Percentiles rank a stretch among this genome's conserved stretches.
phyloP scores from a whole-genome alignment of 352 stramenopile species.

The Hyaloperonospora brassicae region DNA sequence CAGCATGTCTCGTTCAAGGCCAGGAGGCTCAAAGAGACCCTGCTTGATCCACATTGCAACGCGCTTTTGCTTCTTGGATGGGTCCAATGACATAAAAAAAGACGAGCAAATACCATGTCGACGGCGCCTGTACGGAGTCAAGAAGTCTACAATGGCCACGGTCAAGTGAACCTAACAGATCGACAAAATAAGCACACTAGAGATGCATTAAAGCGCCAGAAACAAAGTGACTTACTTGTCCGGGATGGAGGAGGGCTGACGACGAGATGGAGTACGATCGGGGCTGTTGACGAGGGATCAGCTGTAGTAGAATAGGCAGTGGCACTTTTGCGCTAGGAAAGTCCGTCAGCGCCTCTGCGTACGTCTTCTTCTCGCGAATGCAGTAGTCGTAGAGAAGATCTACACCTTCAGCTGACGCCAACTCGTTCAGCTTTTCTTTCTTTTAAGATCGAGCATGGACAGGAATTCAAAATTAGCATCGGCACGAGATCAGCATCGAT shows the following conservation, averaged over 20 bases:
- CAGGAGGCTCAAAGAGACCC: slow-evolving; percentile 63
- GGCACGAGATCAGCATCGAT: not conserved
- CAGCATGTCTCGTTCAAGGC: slow-evolving; percentile 51
- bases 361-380: slow-evolving; percentile 88
- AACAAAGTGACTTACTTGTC: slow-evolving; percentile 26
- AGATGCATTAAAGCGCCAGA: not conserved
- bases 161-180: slow-evolving; percentile 57
- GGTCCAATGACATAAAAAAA: slow-evolving; percentile 62
- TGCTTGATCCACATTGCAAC: slow-evolving; percentile 85
- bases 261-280: slow-evolving; percentile 91
- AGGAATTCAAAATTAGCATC: slow-evolving; percentile 8
- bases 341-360: slow-evolving; percentile 81
- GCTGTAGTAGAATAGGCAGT: slow-evolving; percentile 68
- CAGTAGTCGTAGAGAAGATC: slow-evolving; percentile 91
- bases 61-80: slow-evolving; percentile 25
- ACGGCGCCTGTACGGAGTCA: slow-evolving; percentile 85
- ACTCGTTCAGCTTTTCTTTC: slow-evolving; percentile 88
- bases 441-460: slow-evolving; percentile 13
- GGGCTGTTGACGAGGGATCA: slow-evolving; percentile 77
- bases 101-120: slow-evolving; percentile 78
- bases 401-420: slow-evolving; percentile 79
- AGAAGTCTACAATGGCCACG: slow-evolving; percentile 86
- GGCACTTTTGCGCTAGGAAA: slow-evolving; percentile 76
- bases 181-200: slow-evolving; percentile 8
- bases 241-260: slow-evolving; percentile 50